Evolutionary conservation across 345 rosid genomes (phyloP), one percentile per base, ranked within the genome.

Genomic region (Salix brachista): DNA sequence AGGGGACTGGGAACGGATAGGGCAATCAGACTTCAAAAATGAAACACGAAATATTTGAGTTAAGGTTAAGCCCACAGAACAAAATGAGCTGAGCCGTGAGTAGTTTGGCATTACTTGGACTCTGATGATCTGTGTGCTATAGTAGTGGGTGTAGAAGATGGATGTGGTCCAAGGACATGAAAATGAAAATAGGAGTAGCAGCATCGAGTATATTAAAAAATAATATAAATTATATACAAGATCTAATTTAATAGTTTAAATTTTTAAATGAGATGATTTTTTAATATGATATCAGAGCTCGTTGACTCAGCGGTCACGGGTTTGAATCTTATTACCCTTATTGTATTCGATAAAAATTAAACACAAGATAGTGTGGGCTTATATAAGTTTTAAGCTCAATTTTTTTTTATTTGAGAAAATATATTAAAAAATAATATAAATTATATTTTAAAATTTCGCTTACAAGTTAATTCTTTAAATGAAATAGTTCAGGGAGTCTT

Each of bases 301-400:
- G 5, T 32, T 32, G 34, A 32, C 34, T 32, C 4, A 32, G 4
- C 32, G 32, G 32, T 30, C 4, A 30, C 32, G 4, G 4, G 32
- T 4, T 32, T 4, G 34, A 32, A 32, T 32, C 5, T 32, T 5
- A 32, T 4, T 1, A 32, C 1, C 0, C 0, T 32, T 32, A 32
- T 32, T 32, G 0, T 32, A 32, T 32, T 32, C 5, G 34, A 32
- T 32, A 32, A 32, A 32, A 4, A 32, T 32, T 0, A 32, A 32
- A 0, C 34, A 32, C 2, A 32, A 4, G 0, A 0, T 32, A 32
- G 0, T 4, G 0, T 32, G 0, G 0, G 0, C 0, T 32, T 32
- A 1, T 32, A 0, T 0, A 32, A 32, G 0, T 32, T 32, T 32
- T 0, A 4, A 32, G 0, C 5, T 1, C 5, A 32, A 32, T 1